Conservation (phyloP, 2,329 filamentous ascomycete genomes). For the Trichoderma sp. region DNA sequence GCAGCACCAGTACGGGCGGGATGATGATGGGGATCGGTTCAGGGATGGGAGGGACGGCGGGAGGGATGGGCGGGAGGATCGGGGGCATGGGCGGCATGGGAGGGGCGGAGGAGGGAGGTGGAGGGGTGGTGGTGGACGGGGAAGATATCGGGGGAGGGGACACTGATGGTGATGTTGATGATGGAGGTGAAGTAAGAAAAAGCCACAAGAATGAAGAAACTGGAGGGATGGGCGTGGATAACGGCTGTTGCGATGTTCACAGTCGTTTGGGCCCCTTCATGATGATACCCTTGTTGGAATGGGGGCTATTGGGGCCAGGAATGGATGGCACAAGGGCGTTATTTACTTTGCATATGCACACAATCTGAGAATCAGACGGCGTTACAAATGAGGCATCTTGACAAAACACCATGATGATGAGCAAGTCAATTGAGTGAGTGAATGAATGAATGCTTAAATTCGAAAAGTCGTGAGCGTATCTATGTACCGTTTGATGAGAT, state of each 20-base stretch:
- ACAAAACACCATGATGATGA: background rate
- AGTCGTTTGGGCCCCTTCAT: slow-evolving; percentile 11
- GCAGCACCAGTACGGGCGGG: slow-evolving; percentile 31
- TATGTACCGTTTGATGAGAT: slow-evolving; percentile 26
- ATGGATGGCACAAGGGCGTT: background rate
- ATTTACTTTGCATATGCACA: background rate
- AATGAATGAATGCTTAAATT: slow-evolving; percentile 20
- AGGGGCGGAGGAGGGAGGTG: slow-evolving; percentile 34
- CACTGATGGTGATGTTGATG: slow-evolving; percentile 31
- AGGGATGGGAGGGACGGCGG: slow-evolving; percentile 35
- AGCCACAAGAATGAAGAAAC: background rate
- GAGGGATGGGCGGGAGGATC: slow-evolving; percentile 36
- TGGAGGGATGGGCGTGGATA: too few species aligned
- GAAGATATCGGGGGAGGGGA: slow-evolving; percentile 44
- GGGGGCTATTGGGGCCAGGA: background rate
- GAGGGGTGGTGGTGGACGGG: slow-evolving; percentile 44
- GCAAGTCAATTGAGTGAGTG: background rate
- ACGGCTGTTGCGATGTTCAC: slow-evolving; percentile 11
- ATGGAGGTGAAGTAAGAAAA: background rate
- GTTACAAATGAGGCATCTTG: background rate
- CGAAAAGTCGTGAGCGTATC: slow-evolving; percentile 27
- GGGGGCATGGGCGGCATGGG: slow-evolving; percentile 39
- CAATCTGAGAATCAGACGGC: background rate
- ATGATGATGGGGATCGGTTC: slow-evolving; percentile 44
- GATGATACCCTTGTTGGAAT: slow-evolving; percentile 18